These are phyloP conservation scores for Chrysoporthe cubensis DNA, from an alignment of 2,329 filamentous ascomycete genomes.

Conservation along the genomic window DNA sequence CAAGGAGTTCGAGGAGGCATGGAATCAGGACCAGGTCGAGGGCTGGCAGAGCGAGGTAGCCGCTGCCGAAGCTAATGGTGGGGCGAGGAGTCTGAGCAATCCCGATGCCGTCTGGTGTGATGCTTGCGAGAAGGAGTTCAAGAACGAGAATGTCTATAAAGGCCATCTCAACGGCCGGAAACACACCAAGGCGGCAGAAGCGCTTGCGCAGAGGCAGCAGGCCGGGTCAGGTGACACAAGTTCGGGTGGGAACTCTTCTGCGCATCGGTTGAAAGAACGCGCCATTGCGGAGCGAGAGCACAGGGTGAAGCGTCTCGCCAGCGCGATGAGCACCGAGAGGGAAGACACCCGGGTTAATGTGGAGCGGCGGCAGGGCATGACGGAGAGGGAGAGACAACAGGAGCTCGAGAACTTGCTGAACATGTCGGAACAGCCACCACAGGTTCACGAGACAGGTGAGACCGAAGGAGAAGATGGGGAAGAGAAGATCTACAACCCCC, in stretches of 20 bases:
- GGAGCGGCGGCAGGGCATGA: conserved; percentile 96
- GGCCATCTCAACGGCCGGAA: conserved; percentile 89
- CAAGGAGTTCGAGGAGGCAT: conserved; percentile 80
- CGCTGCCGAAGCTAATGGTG: conserved; percentile 42
- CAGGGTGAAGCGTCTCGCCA: conserved; percentile 77
- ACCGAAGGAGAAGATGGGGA: conserved; percentile 77
- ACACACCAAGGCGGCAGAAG: conserved; percentile 81
- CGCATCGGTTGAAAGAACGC: conserved; percentile 68
- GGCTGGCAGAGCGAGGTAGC: conserved; percentile 72
- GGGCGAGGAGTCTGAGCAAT: conserved; percentile 41
- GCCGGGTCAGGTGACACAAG: conserved; percentile 37
- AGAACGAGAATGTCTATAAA: conserved; percentile 93
- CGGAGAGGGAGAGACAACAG: conserved; percentile 90
- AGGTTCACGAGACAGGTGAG: conserved; percentile 57
- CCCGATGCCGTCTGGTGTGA: conserved; percentile 81
- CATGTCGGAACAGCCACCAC: conserved; percentile 51
- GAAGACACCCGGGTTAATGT: conserved; percentile 92
- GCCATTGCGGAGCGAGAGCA: conserved; percentile 89
- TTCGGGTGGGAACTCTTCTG: conserved; percentile 28
- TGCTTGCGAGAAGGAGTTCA: conserved; percentile 93
- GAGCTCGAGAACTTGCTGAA: conserved; percentile 86
- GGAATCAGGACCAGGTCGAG: conserved; percentile 77
- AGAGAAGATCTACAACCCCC: conserved; percentile 92
- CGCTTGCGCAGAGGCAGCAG: conserved; percentile 55
- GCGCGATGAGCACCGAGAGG: conserved; percentile 83